phyloP scores from a whole-genome alignment of 768 basidiomycete species.

The Termitomyces sp. region DNA sequence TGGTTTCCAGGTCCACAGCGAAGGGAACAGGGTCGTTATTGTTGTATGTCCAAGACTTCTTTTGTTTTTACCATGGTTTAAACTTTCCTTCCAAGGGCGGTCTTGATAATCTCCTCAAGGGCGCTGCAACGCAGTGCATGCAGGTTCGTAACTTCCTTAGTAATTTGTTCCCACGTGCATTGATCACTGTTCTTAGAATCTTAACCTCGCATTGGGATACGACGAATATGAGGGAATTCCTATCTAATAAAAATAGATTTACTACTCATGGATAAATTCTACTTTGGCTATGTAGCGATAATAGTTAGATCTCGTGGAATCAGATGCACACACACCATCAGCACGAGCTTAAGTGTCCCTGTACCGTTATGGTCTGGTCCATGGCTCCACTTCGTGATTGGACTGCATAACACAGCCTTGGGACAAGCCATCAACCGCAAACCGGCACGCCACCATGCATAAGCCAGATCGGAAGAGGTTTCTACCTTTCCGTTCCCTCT shows the following conservation, averaged over 20 bases:
- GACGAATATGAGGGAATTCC: slow-evolving; percentile 83
- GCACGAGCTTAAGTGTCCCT: neutral
- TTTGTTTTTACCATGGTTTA: slow-evolving; percentile 1
- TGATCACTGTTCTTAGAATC: slow-evolving; percentile 46
- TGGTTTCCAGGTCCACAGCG: slow-evolving; percentile 89
- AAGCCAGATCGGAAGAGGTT: neutral
- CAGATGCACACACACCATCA: neutral
- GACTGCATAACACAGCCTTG: slow-evolving; percentile 12
- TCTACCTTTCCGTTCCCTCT: neutral
- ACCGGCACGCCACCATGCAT: neutral
- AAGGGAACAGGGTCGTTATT: slow-evolving; percentile 88
- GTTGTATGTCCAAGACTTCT: slow-evolving; percentile 50
- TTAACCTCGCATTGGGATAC: slow-evolving; percentile 86
- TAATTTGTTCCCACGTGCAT: neutral
- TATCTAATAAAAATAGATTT: neutral
- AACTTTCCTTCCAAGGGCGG: slow-evolving; percentile 57
- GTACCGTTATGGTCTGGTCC: neutral
- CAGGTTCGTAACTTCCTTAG: slow-evolving; percentile 50
- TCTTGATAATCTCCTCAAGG: slow-evolving; percentile 94
- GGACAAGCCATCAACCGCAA: slow-evolving; percentile 1
- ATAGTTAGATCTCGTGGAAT: neutral
- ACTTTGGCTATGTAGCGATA: neutral
- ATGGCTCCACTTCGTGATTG: neutral
- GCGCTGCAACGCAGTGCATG: slow-evolving; percentile 97
- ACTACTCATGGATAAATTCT: neutral